Evolutionary conservation across 768 basidiomycete genomes (phyloP).

Genomic region (Podaxis sp.): DNA sequence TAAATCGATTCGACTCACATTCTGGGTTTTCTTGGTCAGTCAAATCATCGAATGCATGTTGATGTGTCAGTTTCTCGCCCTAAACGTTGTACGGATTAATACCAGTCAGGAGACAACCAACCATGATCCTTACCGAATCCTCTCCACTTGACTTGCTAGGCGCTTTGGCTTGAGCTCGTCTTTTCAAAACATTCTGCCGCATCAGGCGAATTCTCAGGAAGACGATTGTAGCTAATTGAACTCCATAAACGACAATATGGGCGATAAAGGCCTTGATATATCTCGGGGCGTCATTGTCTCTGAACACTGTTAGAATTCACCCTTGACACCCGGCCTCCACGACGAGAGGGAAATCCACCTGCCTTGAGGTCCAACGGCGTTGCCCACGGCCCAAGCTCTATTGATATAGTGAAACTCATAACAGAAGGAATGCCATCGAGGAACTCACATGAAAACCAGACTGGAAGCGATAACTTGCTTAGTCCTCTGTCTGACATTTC

Average conservation of each 20-base stretch:
- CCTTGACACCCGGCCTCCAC: too few species aligned
- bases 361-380: slow-evolving; percentile 43
- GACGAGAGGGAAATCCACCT: not conserved
- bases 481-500: slow-evolving; percentile 25
- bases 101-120: not conserved
- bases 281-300: slow-evolving; percentile 38
- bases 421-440: not conserved
- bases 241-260: slow-evolving; percentile 43
- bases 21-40: slow-evolving; percentile 47
- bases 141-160: slow-evolving; percentile 26
- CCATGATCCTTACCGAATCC: slow-evolving; percentile 15
- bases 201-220: slow-evolving; percentile 37
- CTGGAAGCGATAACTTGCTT: slow-evolving; percentile 46
- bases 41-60: slow-evolving; percentile 42
- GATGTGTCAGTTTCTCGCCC: slow-evolving; percentile 30
- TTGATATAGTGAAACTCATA: not conserved
- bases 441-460: slow-evolving; percentile 40
- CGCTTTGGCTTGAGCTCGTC: slow-evolving; percentile 29
- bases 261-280: slow-evolving; percentile 44
- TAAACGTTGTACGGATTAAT: slow-evolving; percentile 7
- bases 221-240: slow-evolving; percentile 34
- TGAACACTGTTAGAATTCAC: slow-evolving; percentile 31
- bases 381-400: slow-evolving; percentile 48
- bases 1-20: slow-evolving; percentile 23
- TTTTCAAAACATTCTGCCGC: slow-evolving; percentile 36